A percentile compares a stretch with the other conserved stretches of the same genome.
Evolutionary conservation across 1,139 yeast genomes (phyloP).

Genomic region (Yamadazyma blattariae): DNA sequence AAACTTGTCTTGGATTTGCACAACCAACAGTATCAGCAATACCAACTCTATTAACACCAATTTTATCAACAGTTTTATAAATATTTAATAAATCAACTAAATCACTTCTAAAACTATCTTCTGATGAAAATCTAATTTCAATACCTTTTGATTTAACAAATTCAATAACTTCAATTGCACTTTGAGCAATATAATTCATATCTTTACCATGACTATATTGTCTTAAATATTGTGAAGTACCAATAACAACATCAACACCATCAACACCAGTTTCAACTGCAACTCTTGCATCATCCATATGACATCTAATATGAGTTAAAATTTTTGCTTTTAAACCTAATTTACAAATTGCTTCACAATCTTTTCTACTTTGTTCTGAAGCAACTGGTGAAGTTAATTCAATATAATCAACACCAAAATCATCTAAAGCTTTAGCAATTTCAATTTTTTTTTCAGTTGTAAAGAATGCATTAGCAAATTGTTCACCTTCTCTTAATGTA

Average conservation of each 20-base stretch:
- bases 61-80: slow-evolving; percentile 94
- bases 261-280: slow-evolving; percentile 99
- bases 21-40: slow-evolving; percentile 99
- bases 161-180: slow-evolving; percentile 95
- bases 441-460: slow-evolving; percentile 94
- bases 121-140: slow-evolving; percentile 94
- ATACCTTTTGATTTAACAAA: slow-evolving; percentile 96
- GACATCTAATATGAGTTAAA: slow-evolving; percentile 90
- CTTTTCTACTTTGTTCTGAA: slow-evolving; percentile 86
- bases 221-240: slow-evolving; percentile 93
- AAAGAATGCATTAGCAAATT: slow-evolving; percentile 96
- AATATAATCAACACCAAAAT: slow-evolving; percentile 96
- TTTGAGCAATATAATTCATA: slow-evolving; percentile 96
- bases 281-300: slow-evolving; percentile 96
- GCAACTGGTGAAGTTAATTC: slow-evolving; percentile 98
- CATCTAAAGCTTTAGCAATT: slow-evolving; percentile 96
- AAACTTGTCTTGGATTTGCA: slow-evolving; percentile 98
- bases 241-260: slow-evolving; percentile 98
- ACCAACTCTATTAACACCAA: slow-evolving; percentile 98
- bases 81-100: slow-evolving; percentile 92
- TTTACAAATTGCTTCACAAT: slow-evolving; percentile 98
- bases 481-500: slow-evolving; percentile 97
- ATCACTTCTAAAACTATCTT: slow-evolving; percentile 97
- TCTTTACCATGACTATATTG: slow-evolving; percentile 97
- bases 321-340: slow-evolving; percentile 94